These are phyloP conservation scores for Crassisporium funariophilum DNA, from an alignment of 768 basidiomycete genomes.

Conservation along the genomic window DNA sequence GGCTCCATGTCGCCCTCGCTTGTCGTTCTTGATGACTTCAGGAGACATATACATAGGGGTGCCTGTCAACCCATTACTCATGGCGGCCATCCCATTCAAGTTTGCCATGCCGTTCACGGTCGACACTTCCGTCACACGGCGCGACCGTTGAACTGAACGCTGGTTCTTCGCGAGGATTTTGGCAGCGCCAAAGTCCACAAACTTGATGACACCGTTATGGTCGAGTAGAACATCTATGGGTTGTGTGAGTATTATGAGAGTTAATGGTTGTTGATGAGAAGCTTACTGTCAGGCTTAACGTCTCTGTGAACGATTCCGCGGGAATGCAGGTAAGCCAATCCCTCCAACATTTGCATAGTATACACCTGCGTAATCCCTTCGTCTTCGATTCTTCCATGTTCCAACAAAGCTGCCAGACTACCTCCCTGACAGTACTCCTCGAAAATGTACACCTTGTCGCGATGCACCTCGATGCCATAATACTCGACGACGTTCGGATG, in stretches of 20 bases:
- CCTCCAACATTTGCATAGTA: slow-evolving; percentile 96
- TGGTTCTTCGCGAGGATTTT: slow-evolving; percentile 93
- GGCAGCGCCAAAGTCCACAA: slow-evolving; percentile 96
- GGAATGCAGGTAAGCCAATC: slow-evolving; percentile 90
- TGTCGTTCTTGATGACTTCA: slow-evolving; percentile 95
- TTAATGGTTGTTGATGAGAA: background rate
- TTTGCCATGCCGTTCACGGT: slow-evolving; percentile 32
- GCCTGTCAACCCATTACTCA: slow-evolving; percentile 89
- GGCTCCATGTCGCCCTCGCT: slow-evolving; percentile 83
- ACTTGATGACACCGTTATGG: slow-evolving; percentile 90
- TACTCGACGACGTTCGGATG: slow-evolving; percentile 99
- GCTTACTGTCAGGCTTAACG: slow-evolving; percentile 97
- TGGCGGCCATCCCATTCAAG: slow-evolving; percentile 45
- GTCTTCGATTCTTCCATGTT: slow-evolving; percentile 94
- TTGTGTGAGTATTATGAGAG: slow-evolving; percentile 6
- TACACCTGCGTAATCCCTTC: slow-evolving; percentile 95
- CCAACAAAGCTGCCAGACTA: slow-evolving; percentile 83
- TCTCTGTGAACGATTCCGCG: slow-evolving; percentile 94
- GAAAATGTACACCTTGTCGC: slow-evolving; percentile 98
- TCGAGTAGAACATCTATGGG: slow-evolving; percentile 86
- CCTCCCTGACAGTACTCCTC: slow-evolving; percentile 99
- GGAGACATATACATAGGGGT: slow-evolving; percentile 99
- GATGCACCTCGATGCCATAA: slow-evolving; percentile 98
- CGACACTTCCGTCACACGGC: slow-evolving; percentile 52
- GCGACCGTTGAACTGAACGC: slow-evolving; percentile 75